phyloP scores from a whole-genome alignment of 805 yeast genomes.

The Saccharomyces eubayanus region DNA sequence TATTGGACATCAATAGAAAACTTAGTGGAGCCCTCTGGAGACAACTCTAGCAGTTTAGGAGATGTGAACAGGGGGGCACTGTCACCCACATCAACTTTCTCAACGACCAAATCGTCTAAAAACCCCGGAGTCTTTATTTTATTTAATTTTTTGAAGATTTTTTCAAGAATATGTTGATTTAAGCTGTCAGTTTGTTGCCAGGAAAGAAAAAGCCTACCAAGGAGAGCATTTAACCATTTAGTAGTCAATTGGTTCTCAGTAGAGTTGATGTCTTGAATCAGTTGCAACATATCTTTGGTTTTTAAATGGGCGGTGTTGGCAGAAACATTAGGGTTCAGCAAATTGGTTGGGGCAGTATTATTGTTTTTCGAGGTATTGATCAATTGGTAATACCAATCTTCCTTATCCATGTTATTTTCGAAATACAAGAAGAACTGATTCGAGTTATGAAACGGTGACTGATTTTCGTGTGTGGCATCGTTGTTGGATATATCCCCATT shows the following conservation, averaged over 20 bases:
- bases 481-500: constrained; percentile 1
- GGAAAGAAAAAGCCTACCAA: constrained; percentile 76
- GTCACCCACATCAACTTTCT: constrained; percentile 63
- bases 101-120: constrained; percentile 71
- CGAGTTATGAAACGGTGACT: constrained; percentile 5
- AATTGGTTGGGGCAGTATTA: constrained; percentile 16
- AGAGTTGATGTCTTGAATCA: constrained; percentile 72
- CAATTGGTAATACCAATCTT: constrained; percentile 86
- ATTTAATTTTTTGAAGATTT: constrained; percentile 61
- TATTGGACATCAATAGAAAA: constrained; percentile 57
- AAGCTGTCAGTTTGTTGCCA: constrained; percentile 64
- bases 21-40: constrained; percentile 72
- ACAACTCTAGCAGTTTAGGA: constrained; percentile 58
- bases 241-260: constrained; percentile 77
- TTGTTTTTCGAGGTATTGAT: constrained; percentile 58
- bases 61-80: constrained; percentile 73
- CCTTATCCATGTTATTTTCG: constrained; percentile 75
- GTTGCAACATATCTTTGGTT: constrained; percentile 60
- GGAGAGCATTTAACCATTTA: constrained; percentile 82
- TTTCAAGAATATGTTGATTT: constrained; percentile 47
- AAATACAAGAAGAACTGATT: constrained; percentile 55
- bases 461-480: background rate
- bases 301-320: constrained; percentile 70
- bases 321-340: constrained; percentile 48
- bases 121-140: constrained; percentile 83